Percentiles rank a stretch among this genome's conserved stretches.
Conservation (phyloP, 2,329 filamentous ascomycete species). For the Periconia sp. region DNA sequence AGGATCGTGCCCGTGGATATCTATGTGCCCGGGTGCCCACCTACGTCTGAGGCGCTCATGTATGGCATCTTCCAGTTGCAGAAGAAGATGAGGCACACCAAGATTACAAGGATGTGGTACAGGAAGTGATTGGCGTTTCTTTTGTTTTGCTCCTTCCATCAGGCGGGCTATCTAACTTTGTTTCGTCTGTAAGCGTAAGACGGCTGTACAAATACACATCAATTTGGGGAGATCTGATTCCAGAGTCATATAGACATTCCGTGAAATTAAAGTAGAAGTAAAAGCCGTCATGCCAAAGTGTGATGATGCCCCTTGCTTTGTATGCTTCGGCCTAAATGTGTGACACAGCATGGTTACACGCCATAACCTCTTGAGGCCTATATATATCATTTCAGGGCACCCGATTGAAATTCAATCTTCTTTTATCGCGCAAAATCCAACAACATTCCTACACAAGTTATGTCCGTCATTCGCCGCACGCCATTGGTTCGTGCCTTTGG, state of each 20-base stretch:
- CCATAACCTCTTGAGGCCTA: neutral
- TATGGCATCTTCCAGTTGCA: conserved; percentile 74
- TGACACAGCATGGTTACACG: neutral
- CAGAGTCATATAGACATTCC: neutral
- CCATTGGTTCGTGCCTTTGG: neutral
- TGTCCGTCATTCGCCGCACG: neutral
- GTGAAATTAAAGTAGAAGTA: too few species aligned
- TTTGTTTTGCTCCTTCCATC: neutral
- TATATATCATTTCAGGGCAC: neutral
- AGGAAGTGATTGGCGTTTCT: conserved; percentile 47
- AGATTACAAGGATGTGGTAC: conserved; percentile 62
- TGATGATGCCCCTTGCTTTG: too few species aligned
- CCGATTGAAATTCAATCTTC: neutral
- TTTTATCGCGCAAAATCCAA: neutral
- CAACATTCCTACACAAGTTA: neutral
- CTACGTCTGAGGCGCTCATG: conserved; percentile 57
- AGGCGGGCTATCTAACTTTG: neutral
- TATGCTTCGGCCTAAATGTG: too few species aligned
- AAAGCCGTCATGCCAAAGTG: too few species aligned
- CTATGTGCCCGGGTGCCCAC: conserved; percentile 75
- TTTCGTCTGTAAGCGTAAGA: neutral
- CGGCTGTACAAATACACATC: conserved; percentile 1
- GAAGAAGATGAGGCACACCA: conserved; percentile 70
- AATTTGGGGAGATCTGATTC: neutral
- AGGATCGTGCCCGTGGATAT: conserved; percentile 81